Evolutionary conservation across 352 stramenopile species (phyloP).

Genomic region (Globisporangium cylindrosporum): DNA sequence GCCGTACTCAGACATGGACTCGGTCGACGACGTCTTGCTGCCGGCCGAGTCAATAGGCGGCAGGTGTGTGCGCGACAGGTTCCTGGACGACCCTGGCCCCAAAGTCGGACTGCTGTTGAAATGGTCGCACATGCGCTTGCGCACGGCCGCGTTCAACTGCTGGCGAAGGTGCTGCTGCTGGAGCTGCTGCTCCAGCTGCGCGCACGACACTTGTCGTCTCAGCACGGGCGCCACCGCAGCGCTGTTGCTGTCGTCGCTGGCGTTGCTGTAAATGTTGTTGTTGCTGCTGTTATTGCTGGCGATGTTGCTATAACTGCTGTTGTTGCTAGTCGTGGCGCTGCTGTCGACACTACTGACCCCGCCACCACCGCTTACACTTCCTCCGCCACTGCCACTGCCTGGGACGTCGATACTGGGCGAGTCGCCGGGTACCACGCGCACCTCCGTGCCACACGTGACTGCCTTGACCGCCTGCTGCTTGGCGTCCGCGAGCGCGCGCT

Average conservation of each 20-base stretch:
- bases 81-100: background rate
- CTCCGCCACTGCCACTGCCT: background rate
- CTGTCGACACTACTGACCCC: background rate
- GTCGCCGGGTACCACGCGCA: conserved; percentile 15
- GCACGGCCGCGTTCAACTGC: conserved; percentile 4
- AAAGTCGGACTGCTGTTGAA: conserved; percentile 11
- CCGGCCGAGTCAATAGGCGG: conserved; percentile 19
- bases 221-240: background rate
- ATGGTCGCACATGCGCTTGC: conserved; percentile 21
- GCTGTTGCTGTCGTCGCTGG: background rate
- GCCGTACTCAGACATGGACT: conserved; percentile 15
- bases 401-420: conserved; percentile 16
- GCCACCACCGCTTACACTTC: background rate
- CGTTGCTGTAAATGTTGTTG: background rate
- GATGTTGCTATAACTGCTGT: background rate
- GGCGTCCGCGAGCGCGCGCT: conserved; percentile 24
- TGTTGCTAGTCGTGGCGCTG: background rate
- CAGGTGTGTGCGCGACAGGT: conserved; percentile 17
- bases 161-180: background rate
- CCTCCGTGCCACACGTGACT: conserved; percentile 7
- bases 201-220: background rate
- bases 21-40: conserved; percentile 23
- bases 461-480: conserved; percentile 21
- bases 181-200: conserved; percentile 1
- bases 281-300: background rate